phyloP scores from a whole-genome alignment of 2,329 filamentous ascomycete genomes.

The Alternaria sp. region DNA sequence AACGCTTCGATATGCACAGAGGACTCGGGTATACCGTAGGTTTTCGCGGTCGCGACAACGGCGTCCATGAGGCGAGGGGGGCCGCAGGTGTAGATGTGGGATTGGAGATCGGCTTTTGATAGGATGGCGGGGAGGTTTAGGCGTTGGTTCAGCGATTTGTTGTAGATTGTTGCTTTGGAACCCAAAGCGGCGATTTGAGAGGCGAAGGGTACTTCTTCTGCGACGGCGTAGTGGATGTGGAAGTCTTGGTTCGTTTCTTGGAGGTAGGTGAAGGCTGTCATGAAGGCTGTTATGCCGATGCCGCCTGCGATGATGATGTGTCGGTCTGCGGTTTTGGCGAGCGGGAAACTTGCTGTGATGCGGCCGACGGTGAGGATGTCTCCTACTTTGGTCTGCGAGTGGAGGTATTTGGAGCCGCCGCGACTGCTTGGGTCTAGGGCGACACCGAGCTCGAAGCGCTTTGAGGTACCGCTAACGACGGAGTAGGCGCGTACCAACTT shows the following conservation, averaged over 20 bases:
- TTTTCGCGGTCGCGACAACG: constrained; percentile 51
- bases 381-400: constrained; percentile 56
- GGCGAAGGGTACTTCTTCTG: constrained; percentile 63
- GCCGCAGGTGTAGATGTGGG: constrained; percentile 68
- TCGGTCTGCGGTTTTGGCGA: constrained; percentile 57
- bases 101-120: constrained; percentile 57
- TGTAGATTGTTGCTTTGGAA: constrained; percentile 59
- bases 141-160: constrained; percentile 57
- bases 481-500: constrained; percentile 67
- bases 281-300: constrained; percentile 71
- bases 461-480: constrained; percentile 59
- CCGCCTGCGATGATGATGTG: constrained; percentile 70
- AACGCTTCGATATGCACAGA: constrained; percentile 70
- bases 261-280: constrained; percentile 56
- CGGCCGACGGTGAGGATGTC: constrained; percentile 60
- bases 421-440: constrained; percentile 62
- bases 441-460: constrained; percentile 64
- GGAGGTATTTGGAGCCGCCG: constrained; percentile 68
- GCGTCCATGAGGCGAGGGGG: constrained; percentile 64
- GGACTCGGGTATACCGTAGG: constrained; percentile 53
- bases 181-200: constrained; percentile 55
- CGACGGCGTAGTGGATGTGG: constrained; percentile 65
- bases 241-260: constrained; percentile 47
- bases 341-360: constrained; percentile 59
- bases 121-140: constrained; percentile 61